Evolutionary conservation across 345 rosid species (phyloP).

Genomic region (Aethionema arabicum): DNA sequence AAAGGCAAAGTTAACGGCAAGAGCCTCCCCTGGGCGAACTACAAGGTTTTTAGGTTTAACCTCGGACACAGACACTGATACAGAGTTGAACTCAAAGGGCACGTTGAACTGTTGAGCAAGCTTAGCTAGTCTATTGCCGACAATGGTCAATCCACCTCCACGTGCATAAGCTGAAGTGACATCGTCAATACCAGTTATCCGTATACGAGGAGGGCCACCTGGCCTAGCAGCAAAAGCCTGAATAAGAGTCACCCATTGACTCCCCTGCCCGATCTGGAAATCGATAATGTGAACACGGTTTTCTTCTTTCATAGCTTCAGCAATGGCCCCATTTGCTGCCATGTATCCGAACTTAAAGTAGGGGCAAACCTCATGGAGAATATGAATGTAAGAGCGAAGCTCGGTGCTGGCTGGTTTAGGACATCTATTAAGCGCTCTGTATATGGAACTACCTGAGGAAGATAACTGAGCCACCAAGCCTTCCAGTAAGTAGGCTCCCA

Average conservation of each 20-base stretch:
- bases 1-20: constrained; percentile 89
- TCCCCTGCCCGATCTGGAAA: constrained; percentile 88
- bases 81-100: constrained; percentile 85
- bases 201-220: constrained; percentile 86
- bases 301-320: constrained; percentile 97
- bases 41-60: constrained; percentile 49
- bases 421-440: constrained; percentile 54
- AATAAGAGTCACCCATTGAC: constrained; percentile 91
- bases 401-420: constrained; percentile 79
- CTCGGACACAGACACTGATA: constrained; percentile 59
- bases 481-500: constrained; percentile 92
- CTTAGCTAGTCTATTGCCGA: constrained; percentile 67
- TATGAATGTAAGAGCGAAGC: constrained; percentile 82
- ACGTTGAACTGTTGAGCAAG: constrained; percentile 69
- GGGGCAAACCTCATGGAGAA: constrained; percentile 91
- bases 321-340: constrained; percentile 98
- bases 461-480: constrained; percentile 83
- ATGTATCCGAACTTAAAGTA: constrained; percentile 94
- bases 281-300: constrained; percentile 83
- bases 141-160: constrained; percentile 75
- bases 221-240: constrained; percentile 99
- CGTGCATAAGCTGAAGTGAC: constrained; percentile 84
- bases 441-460: constrained; percentile 84
- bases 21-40: constrained; percentile 61
- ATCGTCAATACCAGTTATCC: constrained; percentile 83